These are phyloP conservation scores for Penicillium vulpinum DNA, from an alignment of 2,329 filamentous ascomycete species.

Conservation along the genomic window DNA sequence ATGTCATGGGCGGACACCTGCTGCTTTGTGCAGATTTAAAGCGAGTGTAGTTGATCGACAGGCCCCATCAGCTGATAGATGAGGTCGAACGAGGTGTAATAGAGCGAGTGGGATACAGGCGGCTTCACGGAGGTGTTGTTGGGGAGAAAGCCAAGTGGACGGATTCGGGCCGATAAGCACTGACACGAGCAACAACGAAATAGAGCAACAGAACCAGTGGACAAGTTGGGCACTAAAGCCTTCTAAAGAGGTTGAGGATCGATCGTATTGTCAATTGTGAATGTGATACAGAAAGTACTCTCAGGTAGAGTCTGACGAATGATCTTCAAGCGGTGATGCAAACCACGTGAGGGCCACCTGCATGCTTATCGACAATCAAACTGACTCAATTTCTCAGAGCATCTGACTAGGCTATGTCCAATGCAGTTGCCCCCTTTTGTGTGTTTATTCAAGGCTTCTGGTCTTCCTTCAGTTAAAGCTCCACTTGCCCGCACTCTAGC, in stretches of 20 bases:
- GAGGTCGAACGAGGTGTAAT: not conserved
- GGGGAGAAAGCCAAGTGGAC: constrained; percentile 18
- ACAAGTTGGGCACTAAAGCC: not conserved
- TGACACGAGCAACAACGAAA: constrained; percentile 3
- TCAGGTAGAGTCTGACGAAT: constrained; percentile 4
- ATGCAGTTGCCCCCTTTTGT: constrained; percentile 23
- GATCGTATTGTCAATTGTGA: not conserved
- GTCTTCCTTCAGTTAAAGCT: constrained; percentile 11
- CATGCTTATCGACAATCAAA: constrained; percentile 23
- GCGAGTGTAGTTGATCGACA: constrained; percentile 21
- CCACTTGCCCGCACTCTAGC: constrained; percentile 18
- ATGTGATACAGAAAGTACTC: not conserved
- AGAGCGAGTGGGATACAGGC: constrained; percentile 5
- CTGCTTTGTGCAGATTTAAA: constrained; percentile 27
- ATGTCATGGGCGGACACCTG: constrained; percentile 65
- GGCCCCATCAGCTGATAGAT: constrained; percentile 32
- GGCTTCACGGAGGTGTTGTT: constrained; percentile 17
- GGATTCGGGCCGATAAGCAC: constrained; percentile 16
- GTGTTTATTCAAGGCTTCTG: constrained; percentile 19
- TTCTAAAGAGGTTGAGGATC: not conserved
- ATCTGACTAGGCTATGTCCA: constrained; percentile 13
- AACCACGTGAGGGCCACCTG: constrained; percentile 28
- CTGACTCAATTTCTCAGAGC: constrained; percentile 12
- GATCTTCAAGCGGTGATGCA: constrained; percentile 21
- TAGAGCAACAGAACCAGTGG: not conserved